Conservation (phyloP, 805 yeast genomes). For the Kodamaea neixiangensis region DNA sequence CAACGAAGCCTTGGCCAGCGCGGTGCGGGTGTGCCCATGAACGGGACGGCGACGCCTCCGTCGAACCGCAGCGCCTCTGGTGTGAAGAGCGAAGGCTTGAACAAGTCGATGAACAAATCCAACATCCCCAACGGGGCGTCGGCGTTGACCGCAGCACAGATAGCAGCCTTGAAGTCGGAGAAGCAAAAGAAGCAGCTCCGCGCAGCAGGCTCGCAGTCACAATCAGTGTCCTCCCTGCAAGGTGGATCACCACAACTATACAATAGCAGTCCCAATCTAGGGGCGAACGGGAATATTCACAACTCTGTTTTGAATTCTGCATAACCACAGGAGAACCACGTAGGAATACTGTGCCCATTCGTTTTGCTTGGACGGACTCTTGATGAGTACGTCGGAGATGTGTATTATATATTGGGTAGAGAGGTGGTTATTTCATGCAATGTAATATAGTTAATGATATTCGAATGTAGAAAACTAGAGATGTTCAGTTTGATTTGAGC, state of each 20-base stretch:
- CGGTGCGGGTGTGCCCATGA: neutral
- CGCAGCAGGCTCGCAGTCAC: conserved; percentile 4
- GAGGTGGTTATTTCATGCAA: neutral
- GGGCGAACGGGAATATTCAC: conserved; percentile 1
- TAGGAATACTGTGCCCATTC: neutral
- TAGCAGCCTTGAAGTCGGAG: conserved; percentile 10
- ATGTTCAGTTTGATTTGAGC: no score
- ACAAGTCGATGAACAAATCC: conserved; percentile 4
- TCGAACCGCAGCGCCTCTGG: neutral
- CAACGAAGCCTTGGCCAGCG: conserved; percentile 6
- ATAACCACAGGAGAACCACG: neutral
- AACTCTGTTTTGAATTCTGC: conserved; percentile 2
- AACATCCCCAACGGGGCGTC: conserved; percentile 2
- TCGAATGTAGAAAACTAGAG: neutral
- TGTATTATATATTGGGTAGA: conserved; percentile 1
- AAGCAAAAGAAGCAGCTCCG: conserved; percentile 10
- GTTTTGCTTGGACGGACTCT: neutral
- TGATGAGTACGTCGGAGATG: conserved; percentile 1
- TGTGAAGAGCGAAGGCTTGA: neutral
- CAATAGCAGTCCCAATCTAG: conserved; percentile 8
- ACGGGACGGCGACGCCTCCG: neutral
- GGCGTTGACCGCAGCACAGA: conserved; percentile 7
- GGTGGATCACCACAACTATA: conserved; percentile 10
- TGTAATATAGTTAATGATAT: conserved; percentile 6
- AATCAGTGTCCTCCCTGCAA: conserved; percentile 2